These are phyloP conservation scores for Tricladium varicosporioides DNA, from an alignment of 2,329 filamentous ascomycete species.

Conservation along the genomic window DNA sequence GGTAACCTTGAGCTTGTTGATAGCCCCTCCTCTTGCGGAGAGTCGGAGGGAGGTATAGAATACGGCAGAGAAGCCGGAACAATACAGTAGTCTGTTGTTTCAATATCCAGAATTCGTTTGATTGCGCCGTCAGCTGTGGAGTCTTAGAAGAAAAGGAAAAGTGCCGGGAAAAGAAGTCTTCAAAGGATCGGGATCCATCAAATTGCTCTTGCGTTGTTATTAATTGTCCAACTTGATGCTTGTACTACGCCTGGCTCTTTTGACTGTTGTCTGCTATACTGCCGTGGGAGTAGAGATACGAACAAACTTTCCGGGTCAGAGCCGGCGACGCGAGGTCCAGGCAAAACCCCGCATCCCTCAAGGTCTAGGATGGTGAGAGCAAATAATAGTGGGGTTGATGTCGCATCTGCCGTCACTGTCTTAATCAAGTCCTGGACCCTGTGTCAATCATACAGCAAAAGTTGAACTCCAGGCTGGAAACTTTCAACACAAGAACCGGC, in stretches of 20 bases:
- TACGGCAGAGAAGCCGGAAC: not conserved
- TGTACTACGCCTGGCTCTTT: not conserved
- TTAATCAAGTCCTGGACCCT: not conserved
- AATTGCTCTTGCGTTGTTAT: not conserved
- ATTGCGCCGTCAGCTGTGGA: not conserved
- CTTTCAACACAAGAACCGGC: not conserved
- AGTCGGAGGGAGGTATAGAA: not conserved
- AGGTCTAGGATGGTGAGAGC: not conserved
- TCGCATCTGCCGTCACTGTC: constrained; percentile 1
- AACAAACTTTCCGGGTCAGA: not conserved
- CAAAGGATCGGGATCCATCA: not conserved
- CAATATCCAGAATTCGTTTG: not conserved
- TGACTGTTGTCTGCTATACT: not conserved
- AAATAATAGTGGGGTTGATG: not conserved
- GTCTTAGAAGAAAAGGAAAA: not conserved
- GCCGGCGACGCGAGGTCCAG: not conserved
- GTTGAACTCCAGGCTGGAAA: not conserved
- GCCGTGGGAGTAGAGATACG: not conserved
- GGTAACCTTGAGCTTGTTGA: not conserved
- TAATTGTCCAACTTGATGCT: not conserved
- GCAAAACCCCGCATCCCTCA: not conserved
- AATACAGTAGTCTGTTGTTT: not conserved
- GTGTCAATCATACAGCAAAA: constrained; percentile 3
- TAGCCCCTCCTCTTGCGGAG: not conserved
- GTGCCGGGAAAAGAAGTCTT: not conserved